These are phyloP conservation scores for Penicillium sp. DNA, from an alignment of 2,329 filamentous ascomycete genomes.

Conservation along the genomic window DNA sequence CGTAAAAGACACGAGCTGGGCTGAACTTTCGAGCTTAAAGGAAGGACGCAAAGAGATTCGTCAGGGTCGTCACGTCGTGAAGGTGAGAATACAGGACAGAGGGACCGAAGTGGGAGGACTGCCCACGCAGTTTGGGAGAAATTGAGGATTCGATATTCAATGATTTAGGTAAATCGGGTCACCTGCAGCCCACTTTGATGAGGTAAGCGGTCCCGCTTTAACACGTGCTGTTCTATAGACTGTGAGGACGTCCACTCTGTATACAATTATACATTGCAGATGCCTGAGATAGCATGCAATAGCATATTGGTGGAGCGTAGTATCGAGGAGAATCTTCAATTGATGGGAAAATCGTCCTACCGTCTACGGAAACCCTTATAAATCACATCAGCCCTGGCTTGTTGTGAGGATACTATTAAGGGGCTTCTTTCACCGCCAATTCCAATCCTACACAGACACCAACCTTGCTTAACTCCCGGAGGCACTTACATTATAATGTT, in stretches of 20 bases:
- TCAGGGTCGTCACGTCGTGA: slow-evolving; percentile 45
- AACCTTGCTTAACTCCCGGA: not conserved
- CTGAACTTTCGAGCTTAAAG: slow-evolving; percentile 14
- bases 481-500: not conserved
- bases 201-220: slow-evolving; percentile 3
- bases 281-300: not conserved
- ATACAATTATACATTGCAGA: not conserved
- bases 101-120: slow-evolving; percentile 19
- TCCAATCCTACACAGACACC: not conserved
- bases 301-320: not conserved
- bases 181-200: slow-evolving; percentile 9
- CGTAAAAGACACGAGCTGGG: not conserved
- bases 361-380: not conserved
- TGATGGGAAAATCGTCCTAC: not conserved
- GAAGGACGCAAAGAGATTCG: slow-evolving; percentile 40
- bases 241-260: not conserved
- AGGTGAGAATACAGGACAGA: slow-evolving; percentile 12
- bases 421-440: slow-evolving; percentile 11
- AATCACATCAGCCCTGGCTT: not conserved
- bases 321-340: not conserved
- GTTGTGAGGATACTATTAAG: not conserved
- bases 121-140: slow-evolving; percentile 6
- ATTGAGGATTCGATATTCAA: slow-evolving; percentile 2
- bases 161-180: slow-evolving; percentile 2
- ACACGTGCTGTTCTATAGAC: not conserved